Evolutionary conservation across 306 rosid genomes (phyloP).

Genomic region (Rosa lucieae): DNA sequence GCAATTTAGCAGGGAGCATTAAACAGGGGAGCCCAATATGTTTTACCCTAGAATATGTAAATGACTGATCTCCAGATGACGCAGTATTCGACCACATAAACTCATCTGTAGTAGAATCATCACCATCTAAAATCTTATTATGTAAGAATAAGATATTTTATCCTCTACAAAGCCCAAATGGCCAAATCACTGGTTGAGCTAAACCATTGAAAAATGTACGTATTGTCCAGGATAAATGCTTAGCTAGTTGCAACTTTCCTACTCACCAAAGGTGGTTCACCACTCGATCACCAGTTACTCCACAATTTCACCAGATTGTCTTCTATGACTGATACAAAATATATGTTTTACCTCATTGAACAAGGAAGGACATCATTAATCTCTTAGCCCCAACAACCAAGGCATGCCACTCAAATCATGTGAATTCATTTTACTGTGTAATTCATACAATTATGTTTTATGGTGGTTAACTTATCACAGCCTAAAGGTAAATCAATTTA

Average conservation of each 20-base stretch:
- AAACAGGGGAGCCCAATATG: too few species aligned
- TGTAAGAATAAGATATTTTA: too few species aligned
- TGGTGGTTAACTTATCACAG: conserved; percentile 16
- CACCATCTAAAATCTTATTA: too few species aligned
- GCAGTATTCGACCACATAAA: too few species aligned
- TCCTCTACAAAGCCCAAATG: neutral
- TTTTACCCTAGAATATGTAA: too few species aligned
- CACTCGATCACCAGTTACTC: neutral
- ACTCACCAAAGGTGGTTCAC: neutral
- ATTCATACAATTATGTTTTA: conserved; percentile 14
- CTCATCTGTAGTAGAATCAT: neutral
- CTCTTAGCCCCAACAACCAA: neutral
- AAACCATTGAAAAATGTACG: neutral
- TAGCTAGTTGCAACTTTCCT: neutral
- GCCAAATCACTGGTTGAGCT: neutral
- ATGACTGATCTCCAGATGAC: too few species aligned
- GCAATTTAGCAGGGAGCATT: too few species aligned
- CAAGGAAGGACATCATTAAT: neutral
- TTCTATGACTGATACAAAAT: neutral
- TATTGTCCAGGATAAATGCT: neutral
- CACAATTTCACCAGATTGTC: neutral
- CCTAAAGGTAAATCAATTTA: neutral
- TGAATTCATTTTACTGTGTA: conserved; percentile 2
- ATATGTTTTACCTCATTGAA: neutral
- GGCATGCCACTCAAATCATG: conserved; percentile 10